A percentile compares a stretch with the other conserved stretches of the same genome.
Evolutionary conservation across 2,329 filamentous ascomycete genomes (phyloP).

Genomic region (Colletotrichum aenigma): DNA sequence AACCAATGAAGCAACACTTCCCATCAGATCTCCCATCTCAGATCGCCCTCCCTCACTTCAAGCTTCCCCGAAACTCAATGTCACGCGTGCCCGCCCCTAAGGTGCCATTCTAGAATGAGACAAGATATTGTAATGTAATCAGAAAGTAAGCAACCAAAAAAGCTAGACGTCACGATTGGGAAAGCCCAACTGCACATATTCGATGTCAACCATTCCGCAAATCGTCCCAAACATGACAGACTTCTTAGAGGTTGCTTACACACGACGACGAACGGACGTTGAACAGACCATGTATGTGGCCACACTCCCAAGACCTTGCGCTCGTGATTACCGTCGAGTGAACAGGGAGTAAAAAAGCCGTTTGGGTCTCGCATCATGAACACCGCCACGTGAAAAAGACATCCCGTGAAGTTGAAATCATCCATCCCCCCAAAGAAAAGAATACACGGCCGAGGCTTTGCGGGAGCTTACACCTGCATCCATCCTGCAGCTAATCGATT

Average conservation of each 20-base stretch:
- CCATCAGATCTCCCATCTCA: neutral
- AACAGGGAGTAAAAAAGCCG: neutral
- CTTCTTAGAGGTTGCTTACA: neutral
- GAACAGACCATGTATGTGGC: neutral
- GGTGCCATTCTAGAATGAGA: neutral
- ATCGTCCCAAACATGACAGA: neutral
- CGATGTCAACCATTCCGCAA: neutral
- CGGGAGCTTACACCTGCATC: neutral
- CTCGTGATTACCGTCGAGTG: neutral
- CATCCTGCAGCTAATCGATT: neutral
- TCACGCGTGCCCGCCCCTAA: neutral
- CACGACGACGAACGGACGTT: neutral
- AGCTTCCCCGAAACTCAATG: neutral
- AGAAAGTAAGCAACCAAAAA: neutral
- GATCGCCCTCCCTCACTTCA: neutral
- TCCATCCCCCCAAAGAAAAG: no score
- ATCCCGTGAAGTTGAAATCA: no score
- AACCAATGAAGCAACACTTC: neutral
- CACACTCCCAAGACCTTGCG: neutral
- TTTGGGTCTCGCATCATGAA: neutral
- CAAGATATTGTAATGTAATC: neutral
- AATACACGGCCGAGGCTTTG: neutral
- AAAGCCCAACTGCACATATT: neutral
- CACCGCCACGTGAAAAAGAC: neutral
- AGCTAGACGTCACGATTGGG: neutral